Evolutionary conservation across 164 flowering plant genomes (phyloP).

Genomic region (Stephania cephalantha): DNA sequence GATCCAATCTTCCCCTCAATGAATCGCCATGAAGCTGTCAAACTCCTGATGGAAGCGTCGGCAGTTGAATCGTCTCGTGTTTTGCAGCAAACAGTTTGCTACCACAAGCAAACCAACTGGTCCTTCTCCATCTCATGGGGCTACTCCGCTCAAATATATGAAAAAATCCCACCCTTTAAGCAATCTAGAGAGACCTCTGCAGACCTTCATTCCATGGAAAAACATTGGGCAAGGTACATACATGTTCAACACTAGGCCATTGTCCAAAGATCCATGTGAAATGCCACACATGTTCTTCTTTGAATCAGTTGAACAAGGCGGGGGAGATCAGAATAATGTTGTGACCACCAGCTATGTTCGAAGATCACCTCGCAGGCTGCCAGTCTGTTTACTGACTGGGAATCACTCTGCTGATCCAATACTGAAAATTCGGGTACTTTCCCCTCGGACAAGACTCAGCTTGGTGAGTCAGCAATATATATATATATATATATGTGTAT

Average conservation of each 20-base stretch:
- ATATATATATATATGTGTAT: not conserved
- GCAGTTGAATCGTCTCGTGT: constrained; percentile 37
- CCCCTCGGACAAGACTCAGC: constrained; percentile 18
- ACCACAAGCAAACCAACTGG: constrained; percentile 54
- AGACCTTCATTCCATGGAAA: constrained; percentile 54
- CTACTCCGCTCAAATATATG: constrained; percentile 54
- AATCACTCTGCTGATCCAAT: constrained; percentile 46
- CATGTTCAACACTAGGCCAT: constrained; percentile 47
- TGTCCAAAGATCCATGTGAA: constrained; percentile 40
- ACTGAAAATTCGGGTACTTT: constrained; percentile 32
- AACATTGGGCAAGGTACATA: constrained; percentile 18
- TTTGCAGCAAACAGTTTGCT: constrained; percentile 62
- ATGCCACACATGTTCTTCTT: constrained; percentile 55
- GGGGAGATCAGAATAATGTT: not conserved
- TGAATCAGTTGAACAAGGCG: constrained; percentile 22
- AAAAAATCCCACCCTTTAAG: constrained; percentile 37
- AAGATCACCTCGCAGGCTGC: constrained; percentile 21
- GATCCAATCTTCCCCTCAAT: constrained; percentile 61
- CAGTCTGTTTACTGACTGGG: constrained; percentile 31
- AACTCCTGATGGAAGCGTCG: constrained; percentile 46
- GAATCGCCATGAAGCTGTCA: constrained; percentile 36
- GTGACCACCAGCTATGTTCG: constrained; percentile 30
- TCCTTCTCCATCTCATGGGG: constrained; percentile 72
- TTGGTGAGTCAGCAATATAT: constrained; percentile 13
- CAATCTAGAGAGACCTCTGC: constrained; percentile 35